A percentile compares a stretch with the other conserved stretches of the same genome.
Evolutionary conservation across 257 asterid species (phyloP).

Genomic region (Forsythia viridissima): DNA sequence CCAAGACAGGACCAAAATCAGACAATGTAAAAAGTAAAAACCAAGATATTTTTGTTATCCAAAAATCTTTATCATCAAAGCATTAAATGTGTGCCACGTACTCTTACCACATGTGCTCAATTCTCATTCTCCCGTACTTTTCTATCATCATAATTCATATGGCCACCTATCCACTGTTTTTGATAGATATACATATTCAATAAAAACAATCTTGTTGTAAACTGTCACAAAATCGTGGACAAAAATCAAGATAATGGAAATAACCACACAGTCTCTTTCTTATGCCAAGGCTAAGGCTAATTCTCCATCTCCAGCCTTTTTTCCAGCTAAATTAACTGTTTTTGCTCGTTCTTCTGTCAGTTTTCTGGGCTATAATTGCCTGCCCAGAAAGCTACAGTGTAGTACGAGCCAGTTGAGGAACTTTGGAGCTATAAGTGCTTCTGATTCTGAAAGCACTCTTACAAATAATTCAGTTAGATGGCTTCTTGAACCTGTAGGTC

Average conservation of each 20-base stretch:
- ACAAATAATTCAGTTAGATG: slow-evolving; percentile 50
- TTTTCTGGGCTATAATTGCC: slow-evolving; percentile 48
- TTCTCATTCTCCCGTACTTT: neutral
- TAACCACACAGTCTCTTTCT: slow-evolving; percentile 32
- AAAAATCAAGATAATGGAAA: slow-evolving; percentile 30
- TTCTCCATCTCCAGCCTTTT: slow-evolving; percentile 30
- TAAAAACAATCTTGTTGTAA: neutral
- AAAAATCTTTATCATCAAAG: neutral
- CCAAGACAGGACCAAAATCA: neutral
- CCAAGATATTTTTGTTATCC: slow-evolving; percentile 19
- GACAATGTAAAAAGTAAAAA: neutral
- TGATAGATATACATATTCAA: neutral
- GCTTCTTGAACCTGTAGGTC: slow-evolving; percentile 84
- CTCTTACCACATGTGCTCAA: slow-evolving; percentile 1
- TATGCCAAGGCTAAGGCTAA: slow-evolving; percentile 35
- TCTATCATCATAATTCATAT: neutral
- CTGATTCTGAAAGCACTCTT: slow-evolving; percentile 39
- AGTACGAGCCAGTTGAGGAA: slow-evolving; percentile 41
- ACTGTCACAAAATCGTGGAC: slow-evolving; percentile 3
- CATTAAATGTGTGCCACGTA: slow-evolving; percentile 29
- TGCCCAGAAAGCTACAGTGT: slow-evolving; percentile 46
- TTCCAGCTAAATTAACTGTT: slow-evolving; percentile 29
- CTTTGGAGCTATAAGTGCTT: slow-evolving; percentile 54
- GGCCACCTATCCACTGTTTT: neutral
- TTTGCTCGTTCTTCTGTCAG: slow-evolving; percentile 32